Percentiles rank a stretch among this genome's conserved stretches.
Evolutionary conservation across 2,329 filamentous ascomycete genomes (phyloP).

Genomic region (Ophiostoma australiae): DNA sequence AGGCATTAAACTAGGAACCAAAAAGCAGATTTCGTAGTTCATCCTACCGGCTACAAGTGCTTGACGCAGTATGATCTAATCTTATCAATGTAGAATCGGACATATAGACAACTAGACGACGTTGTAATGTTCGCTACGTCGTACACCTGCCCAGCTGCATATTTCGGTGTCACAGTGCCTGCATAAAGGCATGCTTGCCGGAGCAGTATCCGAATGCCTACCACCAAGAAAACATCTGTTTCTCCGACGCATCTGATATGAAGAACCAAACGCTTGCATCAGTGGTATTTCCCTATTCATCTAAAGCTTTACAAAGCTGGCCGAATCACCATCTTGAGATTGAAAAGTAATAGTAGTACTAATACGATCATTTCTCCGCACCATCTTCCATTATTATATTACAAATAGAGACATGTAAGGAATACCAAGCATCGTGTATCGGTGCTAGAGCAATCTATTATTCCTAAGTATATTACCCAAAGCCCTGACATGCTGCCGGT

Average conservation of each 20-base stretch:
- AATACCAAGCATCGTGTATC: neutral
- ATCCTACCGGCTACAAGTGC: neutral
- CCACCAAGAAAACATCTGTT: neutral
- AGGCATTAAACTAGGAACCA: too few relatives aligned
- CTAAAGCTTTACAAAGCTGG: neutral
- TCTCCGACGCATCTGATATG: neutral
- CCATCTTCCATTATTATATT: neutral
- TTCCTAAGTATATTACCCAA: constrained; percentile 12
- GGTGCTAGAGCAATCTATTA: constrained; percentile 16
- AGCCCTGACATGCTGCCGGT: neutral
- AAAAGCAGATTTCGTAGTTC: too few relatives aligned
- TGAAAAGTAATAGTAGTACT: neutral
- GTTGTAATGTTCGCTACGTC: too few relatives aligned
- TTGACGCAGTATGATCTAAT: neutral
- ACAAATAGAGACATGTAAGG: neutral
- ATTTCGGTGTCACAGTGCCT: neutral
- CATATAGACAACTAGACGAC: too few relatives aligned
- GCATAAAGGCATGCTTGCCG: neutral
- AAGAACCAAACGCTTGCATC: neutral
- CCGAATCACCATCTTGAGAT: neutral
- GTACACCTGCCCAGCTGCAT: neutral
- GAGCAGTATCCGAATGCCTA: neutral
- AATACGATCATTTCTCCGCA: neutral
- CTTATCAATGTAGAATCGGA: neutral
- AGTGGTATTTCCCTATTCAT: neutral